Evolutionary conservation across 805 yeast species (phyloP).

Genomic region (Kodamaea fukazawae): DNA sequence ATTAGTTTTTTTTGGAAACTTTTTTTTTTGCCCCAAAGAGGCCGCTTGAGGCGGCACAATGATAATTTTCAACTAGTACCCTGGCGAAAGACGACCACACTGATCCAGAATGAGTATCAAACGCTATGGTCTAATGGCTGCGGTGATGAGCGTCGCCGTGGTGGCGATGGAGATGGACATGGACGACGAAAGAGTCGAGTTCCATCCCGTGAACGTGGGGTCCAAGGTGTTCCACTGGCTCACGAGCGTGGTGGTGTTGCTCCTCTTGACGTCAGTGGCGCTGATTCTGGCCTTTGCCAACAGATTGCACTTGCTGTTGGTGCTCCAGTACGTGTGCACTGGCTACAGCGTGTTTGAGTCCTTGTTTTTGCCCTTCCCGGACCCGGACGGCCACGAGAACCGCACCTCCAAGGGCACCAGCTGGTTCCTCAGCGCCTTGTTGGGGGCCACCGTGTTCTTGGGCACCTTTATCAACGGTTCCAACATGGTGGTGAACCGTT

Average conservation of each 20-base stretch:
- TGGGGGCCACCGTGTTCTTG: conserved; percentile 46
- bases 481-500: conserved; percentile 35
- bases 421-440: conserved; percentile 54
- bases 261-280: conserved; percentile 56
- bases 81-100: no score
- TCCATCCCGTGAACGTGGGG: conserved; percentile 47
- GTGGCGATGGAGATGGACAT: conserved; percentile 20
- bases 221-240: conserved; percentile 68
- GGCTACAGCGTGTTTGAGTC: conserved; percentile 57
- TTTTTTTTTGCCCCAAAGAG: no score
- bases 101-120: no score
- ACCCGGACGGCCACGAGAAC: conserved; percentile 63
- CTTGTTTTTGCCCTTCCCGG: conserved; percentile 59
- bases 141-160: no score
- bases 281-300: conserved; percentile 56
- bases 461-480: conserved; percentile 59
- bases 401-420: conserved; percentile 64
- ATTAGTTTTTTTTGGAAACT: background rate
- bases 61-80: no score
- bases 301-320: conserved; percentile 41
- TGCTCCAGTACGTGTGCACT: conserved; percentile 46
- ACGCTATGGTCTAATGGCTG: no score
- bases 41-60: no score
- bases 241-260: conserved; percentile 42
- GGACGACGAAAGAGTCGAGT: conserved; percentile 29